These are phyloP conservation scores for Agastache rugosa DNA, from an alignment of 257 asterid species.

Conservation along the genomic window DNA sequence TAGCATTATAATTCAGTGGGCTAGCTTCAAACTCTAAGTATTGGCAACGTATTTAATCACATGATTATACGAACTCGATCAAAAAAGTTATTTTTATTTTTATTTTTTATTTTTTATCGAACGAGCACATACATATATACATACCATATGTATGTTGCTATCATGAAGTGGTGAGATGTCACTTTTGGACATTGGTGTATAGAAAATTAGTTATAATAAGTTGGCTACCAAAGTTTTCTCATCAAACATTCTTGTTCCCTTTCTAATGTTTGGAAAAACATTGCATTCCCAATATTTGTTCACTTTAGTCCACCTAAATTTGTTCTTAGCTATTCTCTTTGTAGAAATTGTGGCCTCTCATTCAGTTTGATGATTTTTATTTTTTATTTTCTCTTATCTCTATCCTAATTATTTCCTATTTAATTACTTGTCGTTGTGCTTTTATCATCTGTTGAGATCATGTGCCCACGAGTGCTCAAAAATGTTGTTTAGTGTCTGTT, in stretches of 20 bases:
- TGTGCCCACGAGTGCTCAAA: conserved; percentile 34
- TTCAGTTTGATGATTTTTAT: conserved; percentile 9
- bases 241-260: conserved; percentile 46
- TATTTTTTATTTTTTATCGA: too few relatives aligned
- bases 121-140: conserved; percentile 19
- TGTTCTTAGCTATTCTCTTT: conserved; percentile 42
- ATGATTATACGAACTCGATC: too few relatives aligned
- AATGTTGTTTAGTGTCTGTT: conserved; percentile 3
- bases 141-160: conserved; percentile 46
- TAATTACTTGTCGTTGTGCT: conserved; percentile 18
- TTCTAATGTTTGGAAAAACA: conserved; percentile 41
- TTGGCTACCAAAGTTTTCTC: conserved; percentile 37
- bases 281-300: conserved; percentile 44
- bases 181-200: conserved; percentile 56
- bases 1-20: too few relatives aligned
- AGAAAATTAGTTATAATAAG: conserved; percentile 28
- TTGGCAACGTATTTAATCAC: too few relatives aligned
- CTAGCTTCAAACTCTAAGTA: too few relatives aligned
- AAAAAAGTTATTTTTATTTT: too few relatives aligned
- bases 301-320: conserved; percentile 40
- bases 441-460: not conserved
- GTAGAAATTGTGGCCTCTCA: conserved; percentile 34
- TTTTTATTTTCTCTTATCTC: not conserved
- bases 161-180: conserved; percentile 55
- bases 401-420: not conserved